Evolutionary conservation across 345 rosid genomes (phyloP).

Genomic region (Eutrema yunnanense): DNA sequence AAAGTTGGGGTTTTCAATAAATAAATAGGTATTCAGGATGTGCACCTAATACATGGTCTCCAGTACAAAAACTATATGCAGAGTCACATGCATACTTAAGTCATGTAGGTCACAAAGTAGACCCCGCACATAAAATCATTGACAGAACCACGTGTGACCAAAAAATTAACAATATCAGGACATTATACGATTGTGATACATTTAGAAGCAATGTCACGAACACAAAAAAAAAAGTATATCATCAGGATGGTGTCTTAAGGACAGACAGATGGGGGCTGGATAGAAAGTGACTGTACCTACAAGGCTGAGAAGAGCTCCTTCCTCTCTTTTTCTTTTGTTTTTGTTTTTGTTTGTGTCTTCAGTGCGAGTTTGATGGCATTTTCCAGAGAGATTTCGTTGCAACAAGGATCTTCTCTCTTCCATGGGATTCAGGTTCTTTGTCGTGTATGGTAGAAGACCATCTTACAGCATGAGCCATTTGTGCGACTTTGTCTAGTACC

Average conservation of each 20-base stretch:
- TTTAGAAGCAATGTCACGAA: conserved; percentile 27
- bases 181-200: conserved; percentile 33
- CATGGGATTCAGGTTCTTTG: conserved; percentile 67
- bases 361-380: conserved; percentile 46
- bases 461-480: conserved; percentile 62
- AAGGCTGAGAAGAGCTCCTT: conserved; percentile 25
- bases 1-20: conserved; percentile 4
- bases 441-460: conserved; percentile 62
- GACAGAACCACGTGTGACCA: conserved; percentile 28
- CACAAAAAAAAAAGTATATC: conserved; percentile 5
- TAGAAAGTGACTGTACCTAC: conserved; percentile 39
- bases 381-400: conserved; percentile 68
- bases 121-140: conserved; percentile 18
- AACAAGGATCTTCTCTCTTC: conserved; percentile 62
- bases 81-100: conserved; percentile 31
- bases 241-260: conserved; percentile 18
- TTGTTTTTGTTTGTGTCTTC: conserved; percentile 2
- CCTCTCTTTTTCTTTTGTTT: background rate
- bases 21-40: conserved; percentile 14
- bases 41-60: conserved; percentile 22
- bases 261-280: conserved; percentile 3
- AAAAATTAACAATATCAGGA: conserved; percentile 18
- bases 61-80: conserved; percentile 19
- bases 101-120: conserved; percentile 29
- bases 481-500: conserved; percentile 66